Evolutionary conservation across 2,329 filamentous ascomycete species (phyloP).

Genomic region (Talaromyces piceae): DNA sequence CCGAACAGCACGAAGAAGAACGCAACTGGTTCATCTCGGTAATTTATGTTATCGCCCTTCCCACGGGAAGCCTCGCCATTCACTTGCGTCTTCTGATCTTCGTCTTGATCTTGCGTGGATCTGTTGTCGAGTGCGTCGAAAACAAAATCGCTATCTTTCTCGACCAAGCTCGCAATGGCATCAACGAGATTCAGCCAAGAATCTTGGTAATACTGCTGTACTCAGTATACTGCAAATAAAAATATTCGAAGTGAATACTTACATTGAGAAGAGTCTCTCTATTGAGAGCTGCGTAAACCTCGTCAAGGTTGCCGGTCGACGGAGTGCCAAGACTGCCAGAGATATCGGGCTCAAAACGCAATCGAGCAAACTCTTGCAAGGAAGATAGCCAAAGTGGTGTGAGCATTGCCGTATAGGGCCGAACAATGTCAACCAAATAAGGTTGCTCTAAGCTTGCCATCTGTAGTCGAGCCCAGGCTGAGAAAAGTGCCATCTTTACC

Average conservation of each 20-base stretch:
- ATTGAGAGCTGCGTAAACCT: constrained; percentile 90
- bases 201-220: constrained; percentile 78
- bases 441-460: constrained; percentile 88
- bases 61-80: constrained; percentile 27
- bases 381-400: constrained; percentile 93
- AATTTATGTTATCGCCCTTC: constrained; percentile 80
- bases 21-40: constrained; percentile 92
- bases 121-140: constrained; percentile 95
- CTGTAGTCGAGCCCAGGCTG: constrained; percentile 94
- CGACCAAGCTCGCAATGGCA: constrained; percentile 92
- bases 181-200: constrained; percentile 95
- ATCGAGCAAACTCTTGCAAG: constrained; percentile 81
- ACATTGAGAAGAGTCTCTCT: constrained; percentile 79
- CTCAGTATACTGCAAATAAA: not conserved
- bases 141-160: constrained; percentile 95
- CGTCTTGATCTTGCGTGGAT: constrained; percentile 27
- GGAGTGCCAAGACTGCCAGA: constrained; percentile 81
- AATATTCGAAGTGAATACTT: constrained; percentile 12
- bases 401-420: constrained; percentile 79
- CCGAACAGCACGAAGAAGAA: constrained; percentile 99
- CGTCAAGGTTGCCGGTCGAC: constrained; percentile 78
- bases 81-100: constrained; percentile 11
- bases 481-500: constrained; percentile 96
- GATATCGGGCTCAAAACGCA: constrained; percentile 95
- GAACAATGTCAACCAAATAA: constrained; percentile 80